Evolutionary conservation across 2,329 filamentous ascomycete species (phyloP).

Genomic region (Cercospora sp.): DNA sequence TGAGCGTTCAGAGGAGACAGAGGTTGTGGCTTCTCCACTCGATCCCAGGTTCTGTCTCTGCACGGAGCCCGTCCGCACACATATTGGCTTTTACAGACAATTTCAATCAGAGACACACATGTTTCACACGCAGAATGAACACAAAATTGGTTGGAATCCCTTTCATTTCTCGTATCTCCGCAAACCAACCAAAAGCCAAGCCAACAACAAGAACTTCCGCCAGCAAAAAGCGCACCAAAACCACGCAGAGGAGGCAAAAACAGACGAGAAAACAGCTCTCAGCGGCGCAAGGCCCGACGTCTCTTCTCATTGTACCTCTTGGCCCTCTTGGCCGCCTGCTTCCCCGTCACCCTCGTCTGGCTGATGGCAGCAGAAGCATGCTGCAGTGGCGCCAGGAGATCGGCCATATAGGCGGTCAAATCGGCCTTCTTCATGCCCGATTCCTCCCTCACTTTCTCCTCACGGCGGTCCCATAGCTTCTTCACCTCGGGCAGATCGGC

Average conservation of each 20-base stretch:
- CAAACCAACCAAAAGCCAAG: background rate
- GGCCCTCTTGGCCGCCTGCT: background rate
- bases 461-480: slow-evolving; percentile 15
- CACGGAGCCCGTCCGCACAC: background rate
- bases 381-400: background rate
- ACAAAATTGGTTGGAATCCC: background rate
- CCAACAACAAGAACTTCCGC: background rate
- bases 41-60: background rate
- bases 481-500: slow-evolving; percentile 13
- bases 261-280: background rate
- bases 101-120: background rate
- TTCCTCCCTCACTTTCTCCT: background rate
- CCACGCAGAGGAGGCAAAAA: background rate
- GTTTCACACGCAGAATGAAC: background rate
- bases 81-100: background rate
- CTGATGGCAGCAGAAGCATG: background rate
- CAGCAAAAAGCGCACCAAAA: background rate
- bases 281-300: background rate
- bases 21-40: background rate
- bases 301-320: background rate
- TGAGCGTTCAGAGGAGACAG: background rate
- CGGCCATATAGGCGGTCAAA: background rate
- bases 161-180: background rate
- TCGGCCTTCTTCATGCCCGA: background rate
- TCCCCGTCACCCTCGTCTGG: background rate